Percentiles rank a stretch among this genome's conserved stretches.
These are phyloP conservation scores for Rhodotorula paludigena DNA, from an alignment of 768 basidiomycete genomes.

Conservation along the genomic window DNA sequence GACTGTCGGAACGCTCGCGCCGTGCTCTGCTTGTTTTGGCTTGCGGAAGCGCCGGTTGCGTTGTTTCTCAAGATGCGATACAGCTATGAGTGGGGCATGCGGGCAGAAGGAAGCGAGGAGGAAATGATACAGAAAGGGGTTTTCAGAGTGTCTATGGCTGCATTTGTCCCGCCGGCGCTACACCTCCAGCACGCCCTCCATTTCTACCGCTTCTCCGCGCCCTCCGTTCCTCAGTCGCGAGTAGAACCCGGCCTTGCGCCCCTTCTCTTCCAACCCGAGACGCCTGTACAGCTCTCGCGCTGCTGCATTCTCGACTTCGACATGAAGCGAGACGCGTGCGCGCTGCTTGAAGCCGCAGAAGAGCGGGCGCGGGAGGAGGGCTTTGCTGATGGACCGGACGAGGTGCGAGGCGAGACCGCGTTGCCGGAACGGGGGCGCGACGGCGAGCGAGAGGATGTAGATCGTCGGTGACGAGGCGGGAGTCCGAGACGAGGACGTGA, in stretches of 20 bases:
- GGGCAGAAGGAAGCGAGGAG: no score
- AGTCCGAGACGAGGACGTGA: background rate
- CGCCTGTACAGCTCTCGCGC: constrained; percentile 9
- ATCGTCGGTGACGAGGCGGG: background rate
- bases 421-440: background rate
- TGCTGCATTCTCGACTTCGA: constrained; percentile 1
- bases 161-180: background rate
- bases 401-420: constrained; percentile 7
- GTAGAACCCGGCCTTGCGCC: constrained; percentile 9
- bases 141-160: no score
- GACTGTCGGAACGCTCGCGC: background rate
- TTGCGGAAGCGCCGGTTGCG: no score
- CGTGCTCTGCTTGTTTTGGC: no score
- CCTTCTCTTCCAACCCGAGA: background rate
- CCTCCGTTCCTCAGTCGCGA: background rate
- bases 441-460: constrained; percentile 19
- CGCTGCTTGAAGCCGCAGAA: background rate
- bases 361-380: background rate
- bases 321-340: constrained; percentile 6
- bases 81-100: no score
- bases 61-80: no score
- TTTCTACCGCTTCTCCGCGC: constrained; percentile 10
- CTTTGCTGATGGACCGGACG: background rate
- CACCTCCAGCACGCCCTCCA: constrained; percentile 7
- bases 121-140: no score